Base-by-base conservation (phyloP, 2,329 filamentous ascomycete species). In the Cladosporium sp. region DNA sequence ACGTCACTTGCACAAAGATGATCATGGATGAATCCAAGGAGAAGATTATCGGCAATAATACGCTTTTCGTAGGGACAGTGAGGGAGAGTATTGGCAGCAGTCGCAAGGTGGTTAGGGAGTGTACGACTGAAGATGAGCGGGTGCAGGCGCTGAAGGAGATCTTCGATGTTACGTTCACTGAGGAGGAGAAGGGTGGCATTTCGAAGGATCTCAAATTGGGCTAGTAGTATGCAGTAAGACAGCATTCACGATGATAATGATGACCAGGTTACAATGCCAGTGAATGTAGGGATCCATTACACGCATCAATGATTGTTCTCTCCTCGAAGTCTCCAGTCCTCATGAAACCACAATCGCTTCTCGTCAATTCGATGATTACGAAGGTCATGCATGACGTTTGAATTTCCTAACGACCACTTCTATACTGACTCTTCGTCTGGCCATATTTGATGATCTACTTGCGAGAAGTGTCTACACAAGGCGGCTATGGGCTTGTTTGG, bases 1-100 rank as follows among this genome's bases (percentile, higher is more conserved):
- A 73, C 2, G 75, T 89, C 39, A 73, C 89, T 23, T 82, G 85
- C 64, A 79, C 82, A 61, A 83, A 80, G 74, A 86, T 88, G 76
- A 76, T 89, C 66, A 72, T 86, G 64, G 74, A 75, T 28, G 70
- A 78, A 23, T 75, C 72, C 2, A 71, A 75, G 65, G 75, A 73
- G 2, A 71, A 75, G 64, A 65, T 80, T 58, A 66, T 76, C 1
- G 79, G 77, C n/a, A 76, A 74, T 3, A 76, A 77, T 46, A 79
- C 76, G 5, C 58, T 85, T 54, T 76, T 80, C 43, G 78, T 79
- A 2, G 77, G 79, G 0, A 74, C 78, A 13, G 77, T 84, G 23
- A 83, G 82, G 67, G 76, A 78, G 76, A 80, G 81, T 48, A 72
- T 81, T 26, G 73, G 77, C 23, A 81, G 80, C 1, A 74, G 77